Conservation (phyloP, 2,329 filamentous ascomycete species). For the Phyllosticta citrichinensis region DNA sequence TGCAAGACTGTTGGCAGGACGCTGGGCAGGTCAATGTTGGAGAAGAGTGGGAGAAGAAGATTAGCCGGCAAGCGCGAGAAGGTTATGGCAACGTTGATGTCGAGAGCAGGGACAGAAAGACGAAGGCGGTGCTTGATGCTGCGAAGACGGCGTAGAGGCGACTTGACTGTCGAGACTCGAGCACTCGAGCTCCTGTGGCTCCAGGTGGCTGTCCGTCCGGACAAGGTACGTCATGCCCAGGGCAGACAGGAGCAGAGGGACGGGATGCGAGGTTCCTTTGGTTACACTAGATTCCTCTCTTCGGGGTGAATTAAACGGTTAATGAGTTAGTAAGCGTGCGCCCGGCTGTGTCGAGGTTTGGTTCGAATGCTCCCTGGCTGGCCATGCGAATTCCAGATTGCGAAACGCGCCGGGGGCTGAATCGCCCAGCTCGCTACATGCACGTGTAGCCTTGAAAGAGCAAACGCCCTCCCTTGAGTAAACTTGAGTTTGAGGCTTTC, state of each 20-base stretch:
- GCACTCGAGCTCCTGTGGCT: background rate
- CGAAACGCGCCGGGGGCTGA: background rate
- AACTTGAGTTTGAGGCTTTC: background rate
- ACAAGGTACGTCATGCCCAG: background rate
- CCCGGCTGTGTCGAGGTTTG: background rate
- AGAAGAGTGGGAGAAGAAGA: constrained; percentile 36
- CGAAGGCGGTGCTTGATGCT: constrained; percentile 32
- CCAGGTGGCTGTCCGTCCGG: background rate
- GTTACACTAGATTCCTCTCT: background rate
- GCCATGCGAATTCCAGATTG: background rate
- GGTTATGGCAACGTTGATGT: constrained; percentile 38
- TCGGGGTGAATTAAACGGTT: background rate
- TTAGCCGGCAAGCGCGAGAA: constrained; percentile 37
- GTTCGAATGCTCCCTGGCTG: background rate
- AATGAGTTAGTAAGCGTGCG: background rate
- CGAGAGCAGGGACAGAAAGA: constrained; percentile 31
- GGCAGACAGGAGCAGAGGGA: no score
- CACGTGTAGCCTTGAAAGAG: background rate
- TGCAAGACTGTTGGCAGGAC: constrained; percentile 45
- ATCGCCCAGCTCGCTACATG: background rate
- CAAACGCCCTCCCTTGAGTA: background rate
- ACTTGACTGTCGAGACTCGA: background rate
- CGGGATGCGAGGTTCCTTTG: background rate
- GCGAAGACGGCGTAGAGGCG: constrained; percentile 17
- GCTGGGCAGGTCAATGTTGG: constrained; percentile 34